These are phyloP conservation scores for Angomonas desouzai DNA, from an alignment of 208 protist genomes.

Conservation along the genomic window DNA sequence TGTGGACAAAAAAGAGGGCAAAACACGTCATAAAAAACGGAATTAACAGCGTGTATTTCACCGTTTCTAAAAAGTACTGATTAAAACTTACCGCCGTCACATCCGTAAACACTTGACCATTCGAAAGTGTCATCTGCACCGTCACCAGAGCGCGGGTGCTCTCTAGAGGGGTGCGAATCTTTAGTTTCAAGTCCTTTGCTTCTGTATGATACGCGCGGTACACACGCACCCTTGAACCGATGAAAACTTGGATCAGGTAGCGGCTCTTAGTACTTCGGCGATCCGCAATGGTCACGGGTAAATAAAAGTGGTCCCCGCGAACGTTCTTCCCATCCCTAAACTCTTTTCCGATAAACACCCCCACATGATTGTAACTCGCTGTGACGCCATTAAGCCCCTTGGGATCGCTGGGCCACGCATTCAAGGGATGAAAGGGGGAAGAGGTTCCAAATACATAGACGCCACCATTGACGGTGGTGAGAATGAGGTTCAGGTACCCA, in stretches of 20 bases:
- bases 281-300: conserved; percentile 75
- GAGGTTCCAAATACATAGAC: conserved; percentile 82
- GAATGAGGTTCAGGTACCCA: conserved; percentile 86
- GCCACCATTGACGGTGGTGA: conserved; percentile 84
- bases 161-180: conserved; percentile 56
- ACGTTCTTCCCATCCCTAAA: conserved; percentile 60
- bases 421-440: conserved; percentile 66
- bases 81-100: conserved; percentile 76
- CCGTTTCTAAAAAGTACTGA: conserved; percentile 74
- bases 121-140: conserved; percentile 57
- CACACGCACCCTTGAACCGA: conserved; percentile 59
- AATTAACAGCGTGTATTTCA: conserved; percentile 77
- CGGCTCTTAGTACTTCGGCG: conserved; percentile 17
- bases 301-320: conserved; percentile 55
- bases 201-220: conserved; percentile 32
- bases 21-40: conserved; percentile 56
- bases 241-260: conserved; percentile 67
- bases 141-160: conserved; percentile 53
- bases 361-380: conserved; percentile 65
- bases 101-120: conserved; percentile 76
- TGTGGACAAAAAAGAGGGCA: conserved; percentile 60
- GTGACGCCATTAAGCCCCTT: conserved; percentile 78
- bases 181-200: conserved; percentile 44
- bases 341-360: conserved; percentile 57
- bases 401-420: conserved; percentile 66